Base-by-base conservation (phyloP, 225 moss, liverwort and hornwort genomes). In the Pseudisothecium myosuroides region DNA sequence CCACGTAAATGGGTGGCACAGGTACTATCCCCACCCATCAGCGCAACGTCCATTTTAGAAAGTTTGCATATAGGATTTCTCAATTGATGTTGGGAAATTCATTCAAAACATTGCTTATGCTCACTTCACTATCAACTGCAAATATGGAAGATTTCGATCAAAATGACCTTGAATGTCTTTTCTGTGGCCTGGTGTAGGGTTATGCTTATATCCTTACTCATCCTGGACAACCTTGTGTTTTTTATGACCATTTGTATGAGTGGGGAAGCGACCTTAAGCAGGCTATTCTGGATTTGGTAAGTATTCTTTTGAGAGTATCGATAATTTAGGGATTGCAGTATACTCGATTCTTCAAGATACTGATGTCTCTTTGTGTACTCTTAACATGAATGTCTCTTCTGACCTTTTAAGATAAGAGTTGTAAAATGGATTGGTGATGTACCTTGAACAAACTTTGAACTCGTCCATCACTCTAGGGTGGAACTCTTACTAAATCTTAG, bases 141-240 rank as follows among this genome's bases (percentile, higher is more conserved):
- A 71, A 60, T 36, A 49, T 64, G 54, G 67, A 80, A 55, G 58
- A 32, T 61, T 86, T 68, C 6, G 55, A 61, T 82, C 69, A 52
- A 72, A 73, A 71, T 83, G 79, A 88, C 62, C 73, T 89, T 69
- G 59, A 59, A 59, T 41, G 62, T 62, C 32, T 61, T 82, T 85
- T 85, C 58, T 26, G 67, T 89, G 84, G 16, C 41, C 58, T 85
- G 73, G 36, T 41, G 76, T 92, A 98, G 97, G 98, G 98, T 78
- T 98, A 98, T 93, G 97, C 95, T 67, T 98, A 98, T 87, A 96
- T 97, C 79, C 91, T 98, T 88, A 96, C 97, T 39, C 98, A 98
- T 88, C 97, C 97, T 86, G 98, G 97, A 80, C 97, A 96, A 88
- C 98, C 98, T 50, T 88, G 94, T 73, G 93, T 98, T n/a, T 98